Base-by-base conservation (phyloP, 2,329 filamentous ascomycete genomes). In the Penicillium sclerotiorum region DNA sequence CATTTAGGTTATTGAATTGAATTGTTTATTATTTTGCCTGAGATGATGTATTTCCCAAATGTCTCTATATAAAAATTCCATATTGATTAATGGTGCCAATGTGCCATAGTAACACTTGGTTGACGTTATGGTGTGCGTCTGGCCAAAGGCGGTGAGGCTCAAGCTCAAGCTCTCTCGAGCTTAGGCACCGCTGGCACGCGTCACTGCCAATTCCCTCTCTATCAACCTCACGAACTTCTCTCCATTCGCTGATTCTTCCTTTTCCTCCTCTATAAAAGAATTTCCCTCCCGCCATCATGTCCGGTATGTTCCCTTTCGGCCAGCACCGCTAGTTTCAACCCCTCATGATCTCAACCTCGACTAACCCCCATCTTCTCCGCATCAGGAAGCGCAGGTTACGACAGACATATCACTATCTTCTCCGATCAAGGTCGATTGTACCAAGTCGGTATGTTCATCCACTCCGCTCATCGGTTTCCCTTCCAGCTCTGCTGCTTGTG, bases 401-500 rank as follows among this genome's bases (percentile, higher is more conserved):
- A 99, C 78, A 86, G 94, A 81, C 94, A 99, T 78, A 99, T 99
- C 69, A 99, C 94, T 72, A 97, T 99, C 82, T 99, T 99, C 80
- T 96, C 94, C 56, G 94, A 99, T 75, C 92, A 96, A 78, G 94
- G 94, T 69, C 87, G 94, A 73, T 81, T 99, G 73, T 99, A 97
- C 75, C 94, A 99, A 96, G 94, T 99, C 75, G 94, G 94, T 97
- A 64, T 51, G 68, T 65, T 18, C 45, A 5, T 32, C 17, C 18
- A 15, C 47, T 12, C 46, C 21, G 20, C 20, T 30, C 30, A 37
- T 44, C 23, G 37, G n/a, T 39, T 27, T 17, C 42, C 13, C 45
- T 47, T 21, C 22, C 17, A 40, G 15, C 12, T 17, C 22, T 17
- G 23, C 11, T 15, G 12, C 43, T 28, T 15, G 23, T 5, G 7